A percentile compares a stretch with the other conserved stretches of the same genome.
phyloP scores from a whole-genome alignment of 352 stramenopile genomes.

The Phytopythium kandeliae region DNA sequence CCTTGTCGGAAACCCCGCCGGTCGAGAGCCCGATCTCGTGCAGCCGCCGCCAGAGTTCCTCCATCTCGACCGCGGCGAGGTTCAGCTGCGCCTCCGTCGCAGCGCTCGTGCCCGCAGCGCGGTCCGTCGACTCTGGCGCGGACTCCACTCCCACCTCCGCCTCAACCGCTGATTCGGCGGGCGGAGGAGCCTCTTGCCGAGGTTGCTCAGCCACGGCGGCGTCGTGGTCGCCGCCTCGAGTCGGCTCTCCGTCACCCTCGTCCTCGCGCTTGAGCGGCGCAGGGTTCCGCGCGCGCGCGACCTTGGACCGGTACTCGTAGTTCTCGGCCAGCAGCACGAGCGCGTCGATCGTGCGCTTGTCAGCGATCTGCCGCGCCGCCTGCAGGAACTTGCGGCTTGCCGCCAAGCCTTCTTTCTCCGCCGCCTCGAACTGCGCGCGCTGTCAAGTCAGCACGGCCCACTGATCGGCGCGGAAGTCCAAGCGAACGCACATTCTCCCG shows the following conservation, averaged over 20 bases:
- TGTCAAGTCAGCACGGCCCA: background rate
- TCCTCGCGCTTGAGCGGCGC: constrained; percentile 13
- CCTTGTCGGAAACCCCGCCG: constrained; percentile 49
- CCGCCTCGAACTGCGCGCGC: constrained; percentile 30
- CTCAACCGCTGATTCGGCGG: background rate
- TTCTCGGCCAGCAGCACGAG: constrained; percentile 69
- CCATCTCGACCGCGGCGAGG: constrained; percentile 69
- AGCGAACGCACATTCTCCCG: constrained; percentile 40
- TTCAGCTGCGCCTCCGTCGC: constrained; percentile 59
- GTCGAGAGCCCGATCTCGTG: constrained; percentile 72
- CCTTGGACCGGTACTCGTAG: constrained; percentile 71
- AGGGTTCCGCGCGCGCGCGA: constrained; percentile 38
- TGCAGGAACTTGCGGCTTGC: constrained; percentile 67
- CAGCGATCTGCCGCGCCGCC: constrained; percentile 41
- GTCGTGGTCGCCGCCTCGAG: background rate
- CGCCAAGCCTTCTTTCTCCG: constrained; percentile 63
- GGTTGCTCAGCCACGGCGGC: background rate
- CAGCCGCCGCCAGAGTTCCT: constrained; percentile 77
- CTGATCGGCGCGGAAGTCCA: background rate
- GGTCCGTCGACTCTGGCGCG: background rate
- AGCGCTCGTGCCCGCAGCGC: constrained; percentile 20
- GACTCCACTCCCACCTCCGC: background rate
- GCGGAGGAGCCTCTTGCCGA: no score
- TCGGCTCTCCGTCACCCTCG: background rate
- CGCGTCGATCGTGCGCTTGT: constrained; percentile 67